Evolutionary conservation across 163 green algal species (phyloP).

Genomic region (Botryococcus braunii): DNA sequence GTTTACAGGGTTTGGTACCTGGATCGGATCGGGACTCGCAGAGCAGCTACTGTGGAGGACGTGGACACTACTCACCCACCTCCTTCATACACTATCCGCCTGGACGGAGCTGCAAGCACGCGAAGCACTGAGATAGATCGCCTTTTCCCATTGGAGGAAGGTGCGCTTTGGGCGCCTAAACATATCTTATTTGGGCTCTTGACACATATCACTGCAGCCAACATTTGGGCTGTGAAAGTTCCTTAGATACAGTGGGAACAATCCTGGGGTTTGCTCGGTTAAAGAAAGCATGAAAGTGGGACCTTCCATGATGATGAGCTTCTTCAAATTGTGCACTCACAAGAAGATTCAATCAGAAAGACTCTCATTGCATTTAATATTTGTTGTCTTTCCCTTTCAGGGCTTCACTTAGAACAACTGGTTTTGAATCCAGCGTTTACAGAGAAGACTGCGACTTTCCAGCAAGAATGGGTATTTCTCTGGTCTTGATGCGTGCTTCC

Average conservation of each 20-base stretch:
- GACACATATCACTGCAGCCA: neutral
- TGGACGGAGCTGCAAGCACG: constrained; percentile 12
- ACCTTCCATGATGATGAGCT: neutral
- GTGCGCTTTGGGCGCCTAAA: neutral
- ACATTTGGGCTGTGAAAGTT: neutral
- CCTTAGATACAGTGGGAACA: no score
- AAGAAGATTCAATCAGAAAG: no score
- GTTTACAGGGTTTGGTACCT: constrained; percentile 5
- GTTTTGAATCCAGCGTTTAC: no score
- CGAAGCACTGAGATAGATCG: constrained; percentile 20
- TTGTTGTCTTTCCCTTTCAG: no score
- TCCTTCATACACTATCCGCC: constrained; percentile 16
- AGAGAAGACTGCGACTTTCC: no score
- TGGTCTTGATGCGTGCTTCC: no score
- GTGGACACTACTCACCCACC: constrained; percentile 16
- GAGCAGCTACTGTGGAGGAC: constrained; percentile 8
- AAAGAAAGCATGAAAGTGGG: neutral
- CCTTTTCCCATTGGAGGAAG: neutral
- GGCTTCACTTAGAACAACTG: no score
- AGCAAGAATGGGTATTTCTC: no score
- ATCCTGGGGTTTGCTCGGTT: no score
- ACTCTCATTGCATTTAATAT: no score
- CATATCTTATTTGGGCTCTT: neutral
- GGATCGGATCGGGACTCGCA: neutral
- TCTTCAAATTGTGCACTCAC: neutral